phyloP scores from a whole-genome alignment of 208 protist genomes.

The Herpetomonas tarakana region DNA sequence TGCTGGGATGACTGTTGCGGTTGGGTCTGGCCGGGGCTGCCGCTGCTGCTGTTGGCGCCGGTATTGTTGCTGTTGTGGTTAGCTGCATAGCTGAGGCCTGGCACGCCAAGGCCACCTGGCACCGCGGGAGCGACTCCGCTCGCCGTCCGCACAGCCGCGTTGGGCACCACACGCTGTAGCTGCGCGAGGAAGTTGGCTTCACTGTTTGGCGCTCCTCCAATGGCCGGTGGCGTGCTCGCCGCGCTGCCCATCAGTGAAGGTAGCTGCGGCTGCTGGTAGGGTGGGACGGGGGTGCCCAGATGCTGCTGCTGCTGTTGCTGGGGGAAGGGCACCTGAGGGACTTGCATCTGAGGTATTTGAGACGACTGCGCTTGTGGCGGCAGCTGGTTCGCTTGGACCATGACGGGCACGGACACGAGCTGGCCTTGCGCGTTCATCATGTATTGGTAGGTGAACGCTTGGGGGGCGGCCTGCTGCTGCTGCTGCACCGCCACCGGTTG shows the following conservation, averaged over 20 bases:
- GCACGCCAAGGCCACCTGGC: too few relatives aligned
- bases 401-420: conserved; percentile 29
- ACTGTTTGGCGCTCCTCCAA: neutral
- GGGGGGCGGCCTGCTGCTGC: conserved; percentile 16
- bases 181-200: neutral
- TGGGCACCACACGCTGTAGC: neutral
- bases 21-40: neutral
- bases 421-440: conserved; percentile 31
- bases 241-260: too few relatives aligned
- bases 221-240: neutral
- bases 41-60: neutral
- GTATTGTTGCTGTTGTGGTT: too few relatives aligned
- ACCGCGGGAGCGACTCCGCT: neutral
- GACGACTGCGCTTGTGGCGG: conserved; percentile 12
- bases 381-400: conserved; percentile 2
- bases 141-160: neutral
- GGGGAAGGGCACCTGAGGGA: conserved; percentile 15
- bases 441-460: conserved; percentile 17
- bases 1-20: neutral
- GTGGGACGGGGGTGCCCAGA: neutral
- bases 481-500: conserved; percentile 9
- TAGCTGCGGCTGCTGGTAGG: too few relatives aligned
- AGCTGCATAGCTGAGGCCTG: too few relatives aligned
- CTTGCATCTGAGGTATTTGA: conserved; percentile 5
- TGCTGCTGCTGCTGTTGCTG: conserved; percentile 21